phyloP scores from a whole-genome alignment of 257 asterid species.

The Solanum habrochaites region DNA sequence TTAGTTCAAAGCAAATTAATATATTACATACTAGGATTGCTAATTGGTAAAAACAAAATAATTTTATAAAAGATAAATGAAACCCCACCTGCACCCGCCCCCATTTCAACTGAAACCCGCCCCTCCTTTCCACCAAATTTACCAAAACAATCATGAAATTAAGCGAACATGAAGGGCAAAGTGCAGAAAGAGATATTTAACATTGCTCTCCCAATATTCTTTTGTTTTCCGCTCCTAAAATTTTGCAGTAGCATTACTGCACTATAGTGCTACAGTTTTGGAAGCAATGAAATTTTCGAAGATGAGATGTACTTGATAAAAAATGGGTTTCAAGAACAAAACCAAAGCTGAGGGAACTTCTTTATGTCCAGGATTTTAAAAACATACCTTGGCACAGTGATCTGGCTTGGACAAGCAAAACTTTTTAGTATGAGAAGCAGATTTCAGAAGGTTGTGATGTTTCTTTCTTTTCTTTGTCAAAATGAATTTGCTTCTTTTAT shows the following conservation, averaged over 20 bases:
- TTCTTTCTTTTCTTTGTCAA: slow-evolving; percentile 43
- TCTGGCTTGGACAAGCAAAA: slow-evolving; percentile 14
- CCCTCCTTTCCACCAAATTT: background rate
- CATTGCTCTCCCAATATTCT: background rate
- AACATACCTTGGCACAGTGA: slow-evolving; percentile 27
- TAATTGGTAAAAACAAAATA: background rate
- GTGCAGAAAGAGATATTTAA: background rate
- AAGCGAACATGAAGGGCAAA: background rate
- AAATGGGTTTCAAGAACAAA: background rate
- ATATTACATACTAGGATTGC: background rate
- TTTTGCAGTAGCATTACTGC: background rate
- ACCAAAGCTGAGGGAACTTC: background rate
- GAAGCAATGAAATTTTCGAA: background rate
- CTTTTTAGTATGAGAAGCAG: slow-evolving; percentile 22
- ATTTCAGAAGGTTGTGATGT: slow-evolving; percentile 29
- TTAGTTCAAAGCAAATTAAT: background rate
- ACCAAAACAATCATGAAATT: background rate
- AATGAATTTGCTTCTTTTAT: slow-evolving; percentile 27
- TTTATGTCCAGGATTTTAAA: background rate
- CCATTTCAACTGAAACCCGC: background rate
- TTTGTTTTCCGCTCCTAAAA: background rate
- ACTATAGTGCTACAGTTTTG: background rate
- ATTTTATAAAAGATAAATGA: background rate
- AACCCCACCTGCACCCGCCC: background rate
- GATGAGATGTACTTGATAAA: background rate